These are phyloP conservation scores for Skeletonema costatum DNA, from an alignment of 108 stramenopile genomes.

Conservation along the genomic window DNA sequence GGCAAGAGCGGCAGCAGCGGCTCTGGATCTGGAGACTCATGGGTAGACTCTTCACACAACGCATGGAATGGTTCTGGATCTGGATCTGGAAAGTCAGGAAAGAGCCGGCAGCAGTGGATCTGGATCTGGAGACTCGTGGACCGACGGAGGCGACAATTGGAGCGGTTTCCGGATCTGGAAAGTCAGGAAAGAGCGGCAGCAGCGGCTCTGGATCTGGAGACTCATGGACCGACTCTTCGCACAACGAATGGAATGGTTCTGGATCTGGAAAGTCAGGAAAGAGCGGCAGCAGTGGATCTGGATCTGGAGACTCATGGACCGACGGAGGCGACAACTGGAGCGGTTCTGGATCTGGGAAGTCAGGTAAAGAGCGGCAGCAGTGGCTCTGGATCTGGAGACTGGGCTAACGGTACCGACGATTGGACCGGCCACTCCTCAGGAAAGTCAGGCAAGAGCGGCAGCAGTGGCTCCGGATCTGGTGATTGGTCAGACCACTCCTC, in stretches of 20 bases:
- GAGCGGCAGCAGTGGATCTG: background rate
- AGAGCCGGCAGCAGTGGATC: background rate
- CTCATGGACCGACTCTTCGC: background rate
- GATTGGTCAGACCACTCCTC: background rate
- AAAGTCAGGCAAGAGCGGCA: background rate
- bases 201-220: background rate
- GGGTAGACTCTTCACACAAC: background rate
- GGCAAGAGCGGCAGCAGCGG: background rate
- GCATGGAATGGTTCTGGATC: background rate
- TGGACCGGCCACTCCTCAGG: background rate
- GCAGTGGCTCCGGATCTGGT: background rate
- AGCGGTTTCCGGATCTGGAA: background rate
- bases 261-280: background rate
- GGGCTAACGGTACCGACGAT: background rate
- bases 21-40: background rate
- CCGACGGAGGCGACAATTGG: background rate
- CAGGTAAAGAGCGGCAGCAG: background rate
- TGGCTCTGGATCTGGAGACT: background rate
- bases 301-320: background rate
- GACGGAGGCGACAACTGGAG: background rate
- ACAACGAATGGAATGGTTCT: background rate
- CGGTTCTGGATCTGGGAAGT: background rate
- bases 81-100: background rate
- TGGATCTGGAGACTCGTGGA: background rate
- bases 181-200: background rate